Percentiles rank a stretch among this genome's conserved stretches.
Conservation (phyloP, 1,139 yeast genomes). For the Blastobotrys aristatus region DNA sequence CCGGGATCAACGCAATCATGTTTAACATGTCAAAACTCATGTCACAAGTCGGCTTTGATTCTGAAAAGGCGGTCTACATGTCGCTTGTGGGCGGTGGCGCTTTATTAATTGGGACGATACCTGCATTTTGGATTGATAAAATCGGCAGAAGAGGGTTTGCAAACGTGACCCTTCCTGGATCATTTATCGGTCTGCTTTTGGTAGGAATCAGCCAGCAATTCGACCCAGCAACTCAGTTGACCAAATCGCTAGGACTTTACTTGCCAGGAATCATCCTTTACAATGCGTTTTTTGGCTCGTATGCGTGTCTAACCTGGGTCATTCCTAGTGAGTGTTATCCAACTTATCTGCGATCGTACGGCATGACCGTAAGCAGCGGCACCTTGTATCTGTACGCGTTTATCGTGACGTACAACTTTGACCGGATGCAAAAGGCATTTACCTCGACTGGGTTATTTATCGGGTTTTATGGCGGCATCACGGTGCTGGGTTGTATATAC, state of each 20-base stretch:
- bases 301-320: slow-evolving; percentile 62
- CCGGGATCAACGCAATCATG: slow-evolving; percentile 34
- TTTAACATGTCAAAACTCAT: slow-evolving; percentile 59
- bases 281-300: slow-evolving; percentile 58
- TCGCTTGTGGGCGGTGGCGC: slow-evolving; percentile 55
- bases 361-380: slow-evolving; percentile 52
- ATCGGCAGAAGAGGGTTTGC: slow-evolving; percentile 47
- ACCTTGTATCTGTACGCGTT: slow-evolving; percentile 54
- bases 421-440: slow-evolving; percentile 49
- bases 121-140: slow-evolving; percentile 54
- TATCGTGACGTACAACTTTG: slow-evolving; percentile 57
- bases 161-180: slow-evolving; percentile 44
- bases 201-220: slow-evolving; percentile 53
- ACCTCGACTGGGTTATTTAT: slow-evolving; percentile 55
- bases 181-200: slow-evolving; percentile 51
- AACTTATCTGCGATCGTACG: slow-evolving; percentile 45
- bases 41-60: slow-evolving; percentile 42
- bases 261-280: slow-evolving; percentile 52
- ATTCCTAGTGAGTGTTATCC: slow-evolving; percentile 53
- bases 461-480: slow-evolving; percentile 63
- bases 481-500: slow-evolving; percentile 52
- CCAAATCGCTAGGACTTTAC: slow-evolving; percentile 52
- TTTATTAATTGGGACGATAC: slow-evolving; percentile 53
- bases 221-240: slow-evolving; percentile 34
- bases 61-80: slow-evolving; percentile 37